Percentiles rank a stretch among this genome's conserved stretches.
Conservation (phyloP, 495 filamentous ascomycete species). For the Podospora pseudopauciseta region DNA sequence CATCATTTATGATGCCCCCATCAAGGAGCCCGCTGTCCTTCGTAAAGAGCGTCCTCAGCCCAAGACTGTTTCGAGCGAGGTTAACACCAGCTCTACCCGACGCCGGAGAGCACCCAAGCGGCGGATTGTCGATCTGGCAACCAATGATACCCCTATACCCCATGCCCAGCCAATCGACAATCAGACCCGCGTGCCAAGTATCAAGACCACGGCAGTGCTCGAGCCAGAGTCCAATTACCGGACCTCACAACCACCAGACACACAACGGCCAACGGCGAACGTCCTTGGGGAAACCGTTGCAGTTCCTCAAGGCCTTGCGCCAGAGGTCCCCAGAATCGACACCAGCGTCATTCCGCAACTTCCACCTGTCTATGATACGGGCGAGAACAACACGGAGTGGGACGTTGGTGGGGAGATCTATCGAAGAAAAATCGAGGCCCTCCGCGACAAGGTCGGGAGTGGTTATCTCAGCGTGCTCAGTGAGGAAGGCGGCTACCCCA, state of each 20-base stretch:
- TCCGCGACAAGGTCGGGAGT: slow-evolving; percentile 77
- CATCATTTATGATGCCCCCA: slow-evolving; percentile 48
- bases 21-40: slow-evolving; percentile 44
- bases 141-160: slow-evolving; percentile 50
- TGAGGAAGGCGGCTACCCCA: slow-evolving; percentile 63
- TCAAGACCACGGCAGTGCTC: slow-evolving; percentile 7
- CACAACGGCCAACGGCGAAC: slow-evolving; percentile 22
- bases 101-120: slow-evolving; percentile 58
- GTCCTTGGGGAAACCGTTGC: slow-evolving; percentile 30
- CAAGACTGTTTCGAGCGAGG: slow-evolving; percentile 47
- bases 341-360: slow-evolving; percentile 40
- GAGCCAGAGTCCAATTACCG: slow-evolving; percentile 40
- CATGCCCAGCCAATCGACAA: slow-evolving; percentile 27
- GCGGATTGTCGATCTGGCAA: slow-evolving; percentile 79
- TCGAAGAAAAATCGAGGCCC: slow-evolving; percentile 75
- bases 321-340: slow-evolving; percentile 47
- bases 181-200: slow-evolving; percentile 9
- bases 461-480: slow-evolving; percentile 81
- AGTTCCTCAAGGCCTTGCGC: slow-evolving; percentile 29
- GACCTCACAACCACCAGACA: slow-evolving; percentile 41
- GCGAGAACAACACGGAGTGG: slow-evolving; percentile 53
- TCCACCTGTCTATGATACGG: slow-evolving; percentile 40
- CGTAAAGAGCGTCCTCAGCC: slow-evolving; percentile 49
- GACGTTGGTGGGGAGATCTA: slow-evolving; percentile 73
- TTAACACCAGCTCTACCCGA: slow-evolving; percentile 49